phyloP scores from a whole-genome alignment of 108 stramenopile species.

The Cyclostephanos tholiformis region DNA sequence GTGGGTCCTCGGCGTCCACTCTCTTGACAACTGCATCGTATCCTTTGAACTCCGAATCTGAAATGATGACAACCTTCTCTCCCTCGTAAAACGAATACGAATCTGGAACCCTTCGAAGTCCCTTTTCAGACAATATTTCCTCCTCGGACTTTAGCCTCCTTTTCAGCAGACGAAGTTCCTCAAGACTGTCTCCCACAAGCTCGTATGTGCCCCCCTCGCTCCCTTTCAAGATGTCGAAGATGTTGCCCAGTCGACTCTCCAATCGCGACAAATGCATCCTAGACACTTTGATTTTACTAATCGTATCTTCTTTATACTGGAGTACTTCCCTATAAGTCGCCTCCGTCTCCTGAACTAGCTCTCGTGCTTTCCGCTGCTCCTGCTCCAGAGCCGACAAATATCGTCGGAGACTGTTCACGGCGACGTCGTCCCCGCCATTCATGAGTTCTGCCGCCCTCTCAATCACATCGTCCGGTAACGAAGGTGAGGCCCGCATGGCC shows the following conservation, averaged over 20 bases:
- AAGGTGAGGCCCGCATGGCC: slow-evolving; percentile 58
- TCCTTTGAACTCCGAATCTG: slow-evolving; percentile 67
- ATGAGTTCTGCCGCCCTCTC: slow-evolving; percentile 60
- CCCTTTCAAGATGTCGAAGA: slow-evolving; percentile 46
- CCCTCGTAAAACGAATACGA: slow-evolving; percentile 52
- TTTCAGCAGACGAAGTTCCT: slow-evolving; percentile 51
- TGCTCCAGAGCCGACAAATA: slow-evolving; percentile 55
- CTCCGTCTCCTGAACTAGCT: slow-evolving; percentile 36
- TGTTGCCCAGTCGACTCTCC: slow-evolving; percentile 54
- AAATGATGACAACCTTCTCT: slow-evolving; percentile 67
- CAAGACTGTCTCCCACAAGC: slow-evolving; percentile 70
- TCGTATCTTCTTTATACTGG: slow-evolving; percentile 53
- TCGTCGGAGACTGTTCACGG: slow-evolving; percentile 27
- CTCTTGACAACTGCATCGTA: slow-evolving; percentile 40
- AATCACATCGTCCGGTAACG: slow-evolving; percentile 69
- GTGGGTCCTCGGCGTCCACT: slow-evolving; percentile 9
- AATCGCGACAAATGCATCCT: slow-evolving; percentile 54
- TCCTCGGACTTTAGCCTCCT: slow-evolving; percentile 54
- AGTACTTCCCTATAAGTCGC: slow-evolving; percentile 30
- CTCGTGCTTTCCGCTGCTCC: slow-evolving; percentile 37
- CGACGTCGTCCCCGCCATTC: slow-evolving; percentile 41
- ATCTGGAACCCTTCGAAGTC: slow-evolving; percentile 54
- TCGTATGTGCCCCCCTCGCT: slow-evolving; percentile 44
- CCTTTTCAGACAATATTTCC: slow-evolving; percentile 62
- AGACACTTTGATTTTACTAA: slow-evolving; percentile 61